Base-by-base conservation (phyloP, 805 yeast species). In the Saccharomyces mikatae region DNA sequence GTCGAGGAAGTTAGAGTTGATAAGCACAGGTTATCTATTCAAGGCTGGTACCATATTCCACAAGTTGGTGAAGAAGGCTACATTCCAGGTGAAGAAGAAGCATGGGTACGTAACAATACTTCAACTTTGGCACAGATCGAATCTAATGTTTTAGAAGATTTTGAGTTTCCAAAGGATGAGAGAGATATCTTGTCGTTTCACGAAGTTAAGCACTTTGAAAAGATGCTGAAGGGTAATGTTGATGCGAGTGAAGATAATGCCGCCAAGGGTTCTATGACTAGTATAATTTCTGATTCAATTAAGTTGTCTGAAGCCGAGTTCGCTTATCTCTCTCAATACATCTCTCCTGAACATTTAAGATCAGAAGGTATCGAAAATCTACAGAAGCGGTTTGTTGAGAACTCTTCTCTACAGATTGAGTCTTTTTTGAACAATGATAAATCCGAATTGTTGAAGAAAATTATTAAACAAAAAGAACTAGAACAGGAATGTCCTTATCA, bases 11-110 rank as follows among this genome's bases (percentile, higher is more conserved):
- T 95, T 1, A 80, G 85, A 57, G 96, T 84, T 1, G 96, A 91
- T 65, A 88, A 86, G 66, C 96, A 90, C 58, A 79, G 99, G 65
- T 74, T 94, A 36, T 88, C 96, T 0, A 89, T 94, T 56, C 97
- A 94, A 65, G 99, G 99, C 0, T 95, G 99, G 99, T 95, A 92
- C 67, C 99, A 94, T 70, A 88, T 91, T 52, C 99, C 99, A 3
- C 98, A 94, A 68, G 74, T 74, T 10, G 97, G 96, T 9, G 99
- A 94, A 71, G 83, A 80, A 32, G 98, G 97, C 0, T 92, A 70
- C 64, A 78, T 83, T 21, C 82, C 81, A 41, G 96, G 95, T 5
- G 96, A 89, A 66, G 90, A 89, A 68, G 92, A 85, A 63, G 60
- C 61, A 47, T 70, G 73, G 73, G 62, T 69, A 9, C 80, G 75